A percentile compares a stretch with the other conserved stretches of the same genome.
Evolutionary conservation across 1,284 basidiomycete species (phyloP).

Genomic region (Ceratobasidium sp.): DNA sequence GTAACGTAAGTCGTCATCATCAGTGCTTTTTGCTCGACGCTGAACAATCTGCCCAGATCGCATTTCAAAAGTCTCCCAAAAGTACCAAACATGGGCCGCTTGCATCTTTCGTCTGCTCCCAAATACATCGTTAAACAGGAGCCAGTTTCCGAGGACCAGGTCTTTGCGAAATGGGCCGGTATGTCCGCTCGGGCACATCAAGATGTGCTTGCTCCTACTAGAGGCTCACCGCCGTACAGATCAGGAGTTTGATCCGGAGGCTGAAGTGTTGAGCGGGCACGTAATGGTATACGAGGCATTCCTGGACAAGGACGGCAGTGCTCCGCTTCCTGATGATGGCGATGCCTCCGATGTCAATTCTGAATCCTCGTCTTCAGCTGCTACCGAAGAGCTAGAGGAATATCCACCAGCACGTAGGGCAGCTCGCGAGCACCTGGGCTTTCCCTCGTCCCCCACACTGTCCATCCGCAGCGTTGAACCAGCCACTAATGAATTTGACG

Average conservation of each 20-base stretch:
- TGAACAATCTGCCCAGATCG: conserved; percentile 8
- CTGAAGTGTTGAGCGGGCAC: conserved; percentile 24
- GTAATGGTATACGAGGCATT: conserved; percentile 35
- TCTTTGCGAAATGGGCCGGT: conserved; percentile 30
- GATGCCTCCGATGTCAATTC: conserved; percentile 32
- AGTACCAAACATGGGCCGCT: conserved; percentile 19
- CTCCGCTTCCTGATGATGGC: conserved; percentile 31
- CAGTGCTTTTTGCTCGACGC: background rate
- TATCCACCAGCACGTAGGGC: background rate
- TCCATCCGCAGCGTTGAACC: background rate
- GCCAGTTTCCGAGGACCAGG: conserved; percentile 26
- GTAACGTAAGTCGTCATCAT: conserved; percentile 12
- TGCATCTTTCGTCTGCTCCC: conserved; percentile 29
- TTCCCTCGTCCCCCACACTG: background rate
- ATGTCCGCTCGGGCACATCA: conserved; percentile 16
- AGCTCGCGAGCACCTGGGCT: background rate
- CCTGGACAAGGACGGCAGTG: conserved; percentile 1
- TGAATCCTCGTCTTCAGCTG: conserved; percentile 20
- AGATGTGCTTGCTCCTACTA: background rate
- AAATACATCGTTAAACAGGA: conserved; percentile 28
- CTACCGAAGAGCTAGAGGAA: conserved; percentile 27
- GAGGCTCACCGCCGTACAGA: conserved; percentile 38
- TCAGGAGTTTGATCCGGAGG: conserved; percentile 30
- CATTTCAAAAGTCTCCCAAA: background rate
- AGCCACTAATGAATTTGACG: conserved; percentile 23